Evolutionary conservation across 78 protist genomes (phyloP).

Genomic region (Dictyostelium intermedium): DNA sequence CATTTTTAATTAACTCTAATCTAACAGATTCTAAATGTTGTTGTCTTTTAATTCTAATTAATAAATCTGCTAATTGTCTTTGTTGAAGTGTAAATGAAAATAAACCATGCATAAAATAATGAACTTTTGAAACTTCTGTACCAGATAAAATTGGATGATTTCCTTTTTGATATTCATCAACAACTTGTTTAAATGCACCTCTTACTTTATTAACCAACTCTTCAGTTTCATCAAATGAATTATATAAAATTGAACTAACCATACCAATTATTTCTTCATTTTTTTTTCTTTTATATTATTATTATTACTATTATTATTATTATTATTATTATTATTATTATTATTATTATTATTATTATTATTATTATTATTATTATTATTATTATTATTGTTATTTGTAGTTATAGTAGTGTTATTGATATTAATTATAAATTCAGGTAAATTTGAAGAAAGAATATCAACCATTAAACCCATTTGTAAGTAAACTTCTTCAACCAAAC

Average conservation of each 20-base stretch:
- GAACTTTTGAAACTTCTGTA: constrained; percentile 33
- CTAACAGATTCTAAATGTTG: not conserved
- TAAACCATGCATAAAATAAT: constrained; percentile 56
- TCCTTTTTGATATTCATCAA: constrained; percentile 18
- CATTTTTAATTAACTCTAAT: constrained; percentile 21
- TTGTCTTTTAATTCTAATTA: not conserved
- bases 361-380: not conserved
- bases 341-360: not conserved
- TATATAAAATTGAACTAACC: not conserved
- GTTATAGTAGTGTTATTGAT: too few species aligned
- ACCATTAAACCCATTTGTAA: constrained; percentile 69
- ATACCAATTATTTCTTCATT: not conserved
- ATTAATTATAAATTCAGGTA: not conserved
- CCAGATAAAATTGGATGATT: constrained; percentile 16
- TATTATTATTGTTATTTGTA: not conserved
- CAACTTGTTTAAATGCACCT: constrained; percentile 8
- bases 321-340: not conserved
- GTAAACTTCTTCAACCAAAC: constrained; percentile 38
- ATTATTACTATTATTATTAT: not conserved
- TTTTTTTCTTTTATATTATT: not conserved
- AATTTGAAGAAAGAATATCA: constrained; percentile 4
- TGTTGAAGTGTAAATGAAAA: constrained; percentile 29
- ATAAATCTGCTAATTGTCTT: not conserved
- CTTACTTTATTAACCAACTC: constrained; percentile 3
- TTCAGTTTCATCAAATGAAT: constrained; percentile 53